Percentiles rank a stretch among this genome's conserved stretches.
phyloP scores from a whole-genome alignment of 129 eudicot genomes.

The Pseudognaphalium luteoalbum region DNA sequence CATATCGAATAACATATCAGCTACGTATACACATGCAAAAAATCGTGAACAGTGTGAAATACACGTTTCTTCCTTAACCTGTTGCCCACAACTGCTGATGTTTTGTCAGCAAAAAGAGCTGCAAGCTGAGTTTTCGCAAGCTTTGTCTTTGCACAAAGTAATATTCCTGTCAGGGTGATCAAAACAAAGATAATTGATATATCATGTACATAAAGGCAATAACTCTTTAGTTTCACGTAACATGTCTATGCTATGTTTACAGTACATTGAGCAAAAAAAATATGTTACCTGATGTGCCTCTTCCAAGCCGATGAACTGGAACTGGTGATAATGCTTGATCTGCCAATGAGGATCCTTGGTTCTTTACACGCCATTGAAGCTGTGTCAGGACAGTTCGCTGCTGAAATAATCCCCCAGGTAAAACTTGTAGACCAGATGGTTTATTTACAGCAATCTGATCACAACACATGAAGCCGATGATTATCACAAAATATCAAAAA shows the following conservation, averaged over 20 bases:
- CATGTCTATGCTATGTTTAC: not conserved
- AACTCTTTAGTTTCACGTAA: not conserved
- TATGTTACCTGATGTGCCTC: slow-evolving; percentile 87
- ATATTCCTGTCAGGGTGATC: slow-evolving; percentile 53
- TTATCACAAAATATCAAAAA: not conserved
- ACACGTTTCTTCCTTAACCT: slow-evolving; percentile 43
- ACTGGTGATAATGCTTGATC: slow-evolving; percentile 56
- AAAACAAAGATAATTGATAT: not conserved
- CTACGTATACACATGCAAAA: not conserved
- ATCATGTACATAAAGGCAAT: no score
- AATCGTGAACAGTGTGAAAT: not conserved
- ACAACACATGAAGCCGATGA: slow-evolving; percentile 13
- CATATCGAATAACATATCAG: not conserved
- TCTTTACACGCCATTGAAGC: slow-evolving; percentile 66
- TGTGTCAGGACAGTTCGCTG: slow-evolving; percentile 84
- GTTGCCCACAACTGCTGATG: slow-evolving; percentile 55
- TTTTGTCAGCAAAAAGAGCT: slow-evolving; percentile 90
- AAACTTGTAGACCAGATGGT: slow-evolving; percentile 94
- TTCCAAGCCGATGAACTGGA: slow-evolving; percentile 97
- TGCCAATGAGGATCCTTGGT: slow-evolving; percentile 39
- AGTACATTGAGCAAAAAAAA: not conserved
- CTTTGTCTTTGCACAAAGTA: slow-evolving; percentile 97
- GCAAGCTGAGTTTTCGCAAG: slow-evolving; percentile 75
- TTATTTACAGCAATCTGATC: slow-evolving; percentile 84
- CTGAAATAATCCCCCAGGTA: slow-evolving; percentile 91